Conservation (phyloP, 441 rosid genomes). For the Sinapis alba region DNA sequence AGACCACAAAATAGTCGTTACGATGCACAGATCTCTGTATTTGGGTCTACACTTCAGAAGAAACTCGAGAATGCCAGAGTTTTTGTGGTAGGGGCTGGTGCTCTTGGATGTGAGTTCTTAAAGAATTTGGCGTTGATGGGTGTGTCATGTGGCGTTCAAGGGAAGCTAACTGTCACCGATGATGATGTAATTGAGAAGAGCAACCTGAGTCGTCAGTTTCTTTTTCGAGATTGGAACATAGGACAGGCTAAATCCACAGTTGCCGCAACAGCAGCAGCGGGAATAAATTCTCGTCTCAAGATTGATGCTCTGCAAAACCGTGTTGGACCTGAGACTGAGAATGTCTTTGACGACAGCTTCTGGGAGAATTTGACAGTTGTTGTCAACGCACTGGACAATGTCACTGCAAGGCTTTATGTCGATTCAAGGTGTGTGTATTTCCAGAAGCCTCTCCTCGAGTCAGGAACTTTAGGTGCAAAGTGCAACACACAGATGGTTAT, state of each 20-base stretch:
- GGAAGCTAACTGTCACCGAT: slow-evolving; percentile 87
- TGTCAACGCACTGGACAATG: slow-evolving; percentile 89
- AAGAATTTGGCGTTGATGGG: slow-evolving; percentile 96
- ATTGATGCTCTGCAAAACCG: slow-evolving; percentile 90
- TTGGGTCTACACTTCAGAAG: slow-evolving; percentile 88
- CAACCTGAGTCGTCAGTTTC: slow-evolving; percentile 95
- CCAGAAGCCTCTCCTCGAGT: slow-evolving; percentile 97
- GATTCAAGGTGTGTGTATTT: slow-evolving; percentile 94
- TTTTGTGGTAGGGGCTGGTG: slow-evolving; percentile 91
- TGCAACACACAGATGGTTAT: slow-evolving; percentile 99
- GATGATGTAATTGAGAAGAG: slow-evolving; percentile 99
- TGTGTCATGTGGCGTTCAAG: slow-evolving; percentile 80
- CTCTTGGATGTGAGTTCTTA: slow-evolving; percentile 93
- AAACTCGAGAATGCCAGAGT: slow-evolving; percentile 77
- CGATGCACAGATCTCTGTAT: slow-evolving; percentile 96
- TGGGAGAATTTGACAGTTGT: slow-evolving; percentile 83
- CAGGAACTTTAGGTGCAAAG: slow-evolving; percentile 92
- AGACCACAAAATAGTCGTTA: slow-evolving; percentile 76
- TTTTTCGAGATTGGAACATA: slow-evolving; percentile 97
- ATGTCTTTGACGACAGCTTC: slow-evolving; percentile 80
- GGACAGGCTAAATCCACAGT: slow-evolving; percentile 99
- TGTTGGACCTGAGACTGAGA: slow-evolving; percentile 82
- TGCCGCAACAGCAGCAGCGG: slow-evolving; percentile 86
- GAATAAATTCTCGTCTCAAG: slow-evolving; percentile 66
- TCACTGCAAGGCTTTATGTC: slow-evolving; percentile 91